These are phyloP conservation scores for Solanum paucissectum DNA, from an alignment of 257 asterid genomes.

Conservation along the genomic window DNA sequence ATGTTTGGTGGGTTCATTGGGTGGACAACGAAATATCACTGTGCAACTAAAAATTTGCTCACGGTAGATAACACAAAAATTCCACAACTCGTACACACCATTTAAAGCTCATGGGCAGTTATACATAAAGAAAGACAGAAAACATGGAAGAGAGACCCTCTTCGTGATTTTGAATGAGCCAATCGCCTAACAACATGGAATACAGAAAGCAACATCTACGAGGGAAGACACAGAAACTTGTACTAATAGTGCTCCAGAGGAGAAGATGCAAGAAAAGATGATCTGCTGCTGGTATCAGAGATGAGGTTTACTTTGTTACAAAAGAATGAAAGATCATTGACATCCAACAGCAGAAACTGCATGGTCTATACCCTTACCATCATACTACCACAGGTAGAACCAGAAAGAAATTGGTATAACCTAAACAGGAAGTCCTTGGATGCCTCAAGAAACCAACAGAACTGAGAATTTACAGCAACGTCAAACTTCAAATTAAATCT, in stretches of 20 bases:
- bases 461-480: neutral
- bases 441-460: no score
- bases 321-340: neutral
- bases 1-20: neutral
- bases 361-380: no score
- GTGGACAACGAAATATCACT: neutral
- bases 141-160: neutral
- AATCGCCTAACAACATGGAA: neutral
- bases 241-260: neutral
- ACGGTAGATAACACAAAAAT: neutral
- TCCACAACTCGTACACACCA: neutral
- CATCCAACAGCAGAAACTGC: no score
- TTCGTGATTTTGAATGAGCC: neutral
- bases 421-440: no score
- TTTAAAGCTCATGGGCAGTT: neutral
- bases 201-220: neutral
- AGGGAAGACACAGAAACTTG: neutral
- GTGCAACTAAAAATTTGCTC: neutral
- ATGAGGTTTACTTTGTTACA: neutral
- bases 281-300: neutral
- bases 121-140: neutral
- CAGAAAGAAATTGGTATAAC: no score
- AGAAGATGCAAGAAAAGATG: neutral
- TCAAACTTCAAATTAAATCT: neutral
- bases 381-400: no score